Evolutionary conservation across 2,329 filamentous ascomycete species (phyloP).

Genomic region (Endothia cerciana): DNA sequence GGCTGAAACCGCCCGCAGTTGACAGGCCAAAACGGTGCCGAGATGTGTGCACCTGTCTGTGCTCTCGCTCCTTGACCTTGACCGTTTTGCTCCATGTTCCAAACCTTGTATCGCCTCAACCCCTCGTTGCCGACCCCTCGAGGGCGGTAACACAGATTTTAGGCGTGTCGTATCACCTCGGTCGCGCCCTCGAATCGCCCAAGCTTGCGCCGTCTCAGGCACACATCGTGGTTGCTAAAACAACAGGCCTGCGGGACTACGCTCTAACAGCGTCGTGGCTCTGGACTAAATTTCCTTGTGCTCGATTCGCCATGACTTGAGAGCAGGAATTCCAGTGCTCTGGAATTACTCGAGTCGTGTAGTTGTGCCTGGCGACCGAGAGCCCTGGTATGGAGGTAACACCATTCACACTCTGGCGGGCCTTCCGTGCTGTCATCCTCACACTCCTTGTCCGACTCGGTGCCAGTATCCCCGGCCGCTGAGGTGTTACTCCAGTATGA

Average conservation of each 20-base stretch:
- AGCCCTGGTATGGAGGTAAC: background rate
- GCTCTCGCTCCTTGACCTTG: background rate
- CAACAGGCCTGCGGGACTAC: background rate
- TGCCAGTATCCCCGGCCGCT: background rate
- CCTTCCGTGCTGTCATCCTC: background rate
- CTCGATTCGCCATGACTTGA: background rate
- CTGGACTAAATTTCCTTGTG: background rate
- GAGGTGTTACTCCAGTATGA: background rate
- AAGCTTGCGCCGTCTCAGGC: background rate
- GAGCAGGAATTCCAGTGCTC: background rate
- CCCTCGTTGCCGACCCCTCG: background rate
- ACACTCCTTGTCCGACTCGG: background rate
- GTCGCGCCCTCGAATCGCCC: background rate
- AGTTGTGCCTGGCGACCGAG: background rate
- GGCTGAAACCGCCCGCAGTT: no score
- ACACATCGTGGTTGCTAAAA: background rate
- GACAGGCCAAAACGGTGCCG: no score
- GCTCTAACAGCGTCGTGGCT: background rate
- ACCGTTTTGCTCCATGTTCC: background rate
- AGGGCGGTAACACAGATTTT: background rate
- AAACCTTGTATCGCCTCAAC: background rate
- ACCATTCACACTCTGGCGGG: background rate
- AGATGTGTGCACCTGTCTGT: background rate
- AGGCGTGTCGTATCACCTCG: background rate
- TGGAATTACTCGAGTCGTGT: background rate